phyloP scores from a whole-genome alignment of 495 filamentous ascomycete species.

The Penicilliopsis zonata region DNA sequence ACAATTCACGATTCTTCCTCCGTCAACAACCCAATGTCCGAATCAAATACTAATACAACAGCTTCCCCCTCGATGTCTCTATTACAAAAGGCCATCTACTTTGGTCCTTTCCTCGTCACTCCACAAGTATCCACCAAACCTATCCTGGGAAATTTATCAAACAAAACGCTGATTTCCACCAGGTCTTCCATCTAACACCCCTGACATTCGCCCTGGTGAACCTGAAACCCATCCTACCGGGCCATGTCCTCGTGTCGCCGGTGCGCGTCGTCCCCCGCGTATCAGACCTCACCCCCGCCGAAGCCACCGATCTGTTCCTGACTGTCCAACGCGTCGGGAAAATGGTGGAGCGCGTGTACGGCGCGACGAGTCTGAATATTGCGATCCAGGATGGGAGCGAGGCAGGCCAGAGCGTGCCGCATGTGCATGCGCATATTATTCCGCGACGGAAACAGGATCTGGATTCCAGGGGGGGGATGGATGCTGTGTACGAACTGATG shows the following conservation, averaged over 20 bases:
- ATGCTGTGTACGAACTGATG: conserved; percentile 68
- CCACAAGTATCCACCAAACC: conserved; percentile 20
- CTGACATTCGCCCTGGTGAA: conserved; percentile 81
- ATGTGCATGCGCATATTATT: conserved; percentile 92
- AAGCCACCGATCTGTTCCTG: conserved; percentile 74
- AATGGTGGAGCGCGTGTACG: conserved; percentile 66
- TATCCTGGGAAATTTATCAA: background rate
- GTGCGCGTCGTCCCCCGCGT: conserved; percentile 54
- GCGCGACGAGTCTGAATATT: conserved; percentile 63
- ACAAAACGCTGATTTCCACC: background rate
- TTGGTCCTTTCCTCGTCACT: conserved; percentile 35
- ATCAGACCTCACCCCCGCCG: conserved; percentile 56
- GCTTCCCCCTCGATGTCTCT: conserved; percentile 7
- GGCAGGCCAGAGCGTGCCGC: conserved; percentile 81
- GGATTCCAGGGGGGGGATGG: conserved; percentile 36
- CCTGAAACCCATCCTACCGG: conserved; percentile 86
- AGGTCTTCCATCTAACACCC: conserved; percentile 78
- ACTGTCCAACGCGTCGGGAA: conserved; percentile 71
- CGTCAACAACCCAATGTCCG: too few species aligned
- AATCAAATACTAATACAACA: background rate
- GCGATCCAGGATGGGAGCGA: conserved; percentile 83
- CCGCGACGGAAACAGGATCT: conserved; percentile 53
- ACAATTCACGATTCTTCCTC: too few species aligned
- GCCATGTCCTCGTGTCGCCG: conserved; percentile 72
- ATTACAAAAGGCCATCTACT: conserved; percentile 24